A percentile compares a stretch with the other conserved stretches of the same genome.
phyloP scores from a whole-genome alignment of 2,329 filamentous ascomycete genomes.

The Didymella glomerata region DNA sequence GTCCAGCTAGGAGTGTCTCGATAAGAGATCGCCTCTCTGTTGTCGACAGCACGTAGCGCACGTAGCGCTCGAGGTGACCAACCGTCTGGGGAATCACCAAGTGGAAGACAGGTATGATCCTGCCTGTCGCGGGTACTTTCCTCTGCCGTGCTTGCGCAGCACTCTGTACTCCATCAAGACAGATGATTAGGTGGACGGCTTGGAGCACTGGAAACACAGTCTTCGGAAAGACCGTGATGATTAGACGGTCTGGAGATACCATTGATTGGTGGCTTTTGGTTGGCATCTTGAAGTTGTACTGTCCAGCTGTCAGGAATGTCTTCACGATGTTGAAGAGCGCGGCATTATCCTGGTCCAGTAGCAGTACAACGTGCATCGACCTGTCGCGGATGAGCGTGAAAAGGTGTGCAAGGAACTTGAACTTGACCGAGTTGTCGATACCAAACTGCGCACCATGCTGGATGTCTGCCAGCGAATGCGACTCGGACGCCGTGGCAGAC shows the following conservation, averaged over 20 bases:
- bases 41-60: slow-evolving; percentile 46
- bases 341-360: slow-evolving; percentile 35
- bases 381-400: slow-evolving; percentile 33
- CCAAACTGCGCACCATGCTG: slow-evolving; percentile 39
- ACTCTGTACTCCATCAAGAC: slow-evolving; percentile 49
- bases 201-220: slow-evolving; percentile 30
- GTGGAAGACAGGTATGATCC: slow-evolving; percentile 45
- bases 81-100: slow-evolving; percentile 54
- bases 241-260: slow-evolving; percentile 27
- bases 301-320: slow-evolving; percentile 36
- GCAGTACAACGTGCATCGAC: slow-evolving; percentile 41
- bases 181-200: slow-evolving; percentile 53
- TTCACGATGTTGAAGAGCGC: slow-evolving; percentile 39
- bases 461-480: slow-evolving; percentile 27
- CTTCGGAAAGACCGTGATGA: slow-evolving; percentile 49
- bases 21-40: slow-evolving; percentile 35
- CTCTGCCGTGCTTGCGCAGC: slow-evolving; percentile 37
- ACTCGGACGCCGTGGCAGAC: slow-evolving; percentile 11
- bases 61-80: slow-evolving; percentile 56
- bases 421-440: slow-evolving; percentile 44
- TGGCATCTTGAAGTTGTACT: slow-evolving; percentile 39
- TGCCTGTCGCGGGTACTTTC: slow-evolving; percentile 27
- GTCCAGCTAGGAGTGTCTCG: slow-evolving; percentile 50
- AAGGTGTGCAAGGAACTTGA: slow-evolving; percentile 41
- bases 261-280: slow-evolving; percentile 24